Conservation (phyloP, 257 asterid species). For the Lithospermum erythrorhizon region DNA sequence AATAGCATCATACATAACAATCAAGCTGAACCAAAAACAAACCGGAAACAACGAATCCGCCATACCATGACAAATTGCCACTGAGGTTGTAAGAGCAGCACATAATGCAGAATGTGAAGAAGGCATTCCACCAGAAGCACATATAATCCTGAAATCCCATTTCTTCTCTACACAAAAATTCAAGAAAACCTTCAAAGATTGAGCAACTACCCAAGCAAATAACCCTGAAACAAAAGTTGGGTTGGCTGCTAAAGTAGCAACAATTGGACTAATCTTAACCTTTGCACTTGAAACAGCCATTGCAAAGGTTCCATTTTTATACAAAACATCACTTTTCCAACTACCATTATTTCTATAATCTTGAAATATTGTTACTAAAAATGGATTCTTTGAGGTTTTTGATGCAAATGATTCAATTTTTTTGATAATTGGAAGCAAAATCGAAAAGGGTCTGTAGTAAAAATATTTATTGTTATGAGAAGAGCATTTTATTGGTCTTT, state of each 20-base stretch:
- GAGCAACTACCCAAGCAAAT: constrained; percentile 64
- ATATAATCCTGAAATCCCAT: constrained; percentile 72
- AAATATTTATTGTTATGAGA: constrained; percentile 8
- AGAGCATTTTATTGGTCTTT: not conserved
- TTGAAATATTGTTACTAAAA: constrained; percentile 21
- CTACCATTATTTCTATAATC: constrained; percentile 14
- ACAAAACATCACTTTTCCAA: constrained; percentile 5
- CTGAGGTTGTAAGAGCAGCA: constrained; percentile 80
- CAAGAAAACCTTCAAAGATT: constrained; percentile 63
- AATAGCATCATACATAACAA: constrained; percentile 89
- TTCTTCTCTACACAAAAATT: constrained; percentile 70
- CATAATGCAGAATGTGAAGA: constrained; percentile 90
- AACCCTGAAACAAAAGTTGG: constrained; percentile 73
- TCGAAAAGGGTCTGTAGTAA: constrained; percentile 35
- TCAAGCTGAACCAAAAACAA: constrained; percentile 76
- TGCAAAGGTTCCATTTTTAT: constrained; percentile 58
- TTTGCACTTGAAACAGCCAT: constrained; percentile 65
- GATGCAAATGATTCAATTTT: constrained; percentile 30
- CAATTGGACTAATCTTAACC: constrained; percentile 72
- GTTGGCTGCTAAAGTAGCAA: constrained; percentile 66
- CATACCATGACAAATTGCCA: constrained; percentile 78
- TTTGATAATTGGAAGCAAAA: constrained; percentile 37
- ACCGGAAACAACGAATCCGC: constrained; percentile 85
- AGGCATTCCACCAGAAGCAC: constrained; percentile 85
- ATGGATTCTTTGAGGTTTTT: constrained; percentile 27